Evolutionary conservation across 805 yeast genomes (phyloP).

Genomic region (Pichia ethanolica): DNA sequence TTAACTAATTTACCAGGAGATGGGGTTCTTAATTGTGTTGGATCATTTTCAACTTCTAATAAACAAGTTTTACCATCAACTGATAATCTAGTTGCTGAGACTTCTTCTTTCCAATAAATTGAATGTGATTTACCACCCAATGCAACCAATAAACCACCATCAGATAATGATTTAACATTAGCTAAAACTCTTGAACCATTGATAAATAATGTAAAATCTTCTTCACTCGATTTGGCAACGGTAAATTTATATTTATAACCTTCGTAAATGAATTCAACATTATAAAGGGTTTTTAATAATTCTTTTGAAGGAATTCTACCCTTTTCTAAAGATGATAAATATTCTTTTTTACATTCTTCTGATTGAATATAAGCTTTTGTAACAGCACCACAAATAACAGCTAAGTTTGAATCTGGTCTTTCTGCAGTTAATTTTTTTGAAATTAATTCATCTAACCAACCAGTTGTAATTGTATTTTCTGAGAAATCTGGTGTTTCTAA

Average conservation of each 20-base stretch:
- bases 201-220: slow-evolving; percentile 79
- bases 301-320: slow-evolving; percentile 92
- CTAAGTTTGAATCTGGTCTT: slow-evolving; percentile 86
- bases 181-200: slow-evolving; percentile 89
- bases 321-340: slow-evolving; percentile 71
- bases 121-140: slow-evolving; percentile 91
- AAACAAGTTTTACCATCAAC: slow-evolving; percentile 94
- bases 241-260: slow-evolving; percentile 91
- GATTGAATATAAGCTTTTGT: slow-evolving; percentile 86
- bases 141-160: slow-evolving; percentile 87
- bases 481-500: slow-evolving; percentile 96
- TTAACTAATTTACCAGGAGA: slow-evolving; percentile 97
- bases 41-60: slow-evolving; percentile 93
- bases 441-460: slow-evolving; percentile 97
- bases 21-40: slow-evolving; percentile 96
- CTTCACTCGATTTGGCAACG: slow-evolving; percentile 85
- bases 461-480: slow-evolving; percentile 94
- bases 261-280: slow-evolving; percentile 92
- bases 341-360: slow-evolving; percentile 61
- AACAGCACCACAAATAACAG: slow-evolving; percentile 95
- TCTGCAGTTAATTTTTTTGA: slow-evolving; percentile 92
- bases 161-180: slow-evolving; percentile 81
- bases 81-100: slow-evolving; percentile 87
- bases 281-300: slow-evolving; percentile 77
- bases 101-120: slow-evolving; percentile 97